Base-by-base conservation (phyloP, 805 yeast species). In the Barnettozyma siamensis region DNA sequence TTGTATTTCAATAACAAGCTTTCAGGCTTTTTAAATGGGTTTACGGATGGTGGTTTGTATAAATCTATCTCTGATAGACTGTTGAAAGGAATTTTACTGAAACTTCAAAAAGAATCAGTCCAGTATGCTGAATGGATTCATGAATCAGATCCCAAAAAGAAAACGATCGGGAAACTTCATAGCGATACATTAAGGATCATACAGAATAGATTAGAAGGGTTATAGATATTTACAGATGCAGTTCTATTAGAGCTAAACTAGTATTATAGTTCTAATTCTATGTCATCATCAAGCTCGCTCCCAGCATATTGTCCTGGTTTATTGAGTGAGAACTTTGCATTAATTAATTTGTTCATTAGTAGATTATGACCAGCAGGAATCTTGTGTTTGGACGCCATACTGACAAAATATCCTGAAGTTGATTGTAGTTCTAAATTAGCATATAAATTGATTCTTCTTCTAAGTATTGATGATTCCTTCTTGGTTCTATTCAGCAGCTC, bases 11-110 rank as follows among this genome's bases (percentile, higher is more conserved):
- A 51, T 37, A 48, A 50, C 35, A 43, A 51, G 31, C 16, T 54
- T 15, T 46, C 37, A n/a, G 57, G 54, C 0, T 38, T 53, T 23
- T 32, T 59, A 2, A 47, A 47, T 37, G 87, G 87, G 0, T 45
- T 60, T 7, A 59, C 66, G 4, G 80, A 75, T 42, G 80, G 83
- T 1, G 44, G 55, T 0, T 55, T 43, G 18, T 74, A 69, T 49
- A 54, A 60, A 37, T 45, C 43, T 20, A 57, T 60, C 18, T 59
- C 70, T 3, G 44, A 59, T 9, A 29, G 42, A 8, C 38, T 73
- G 17, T 43, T 70, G 16, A 38, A 42, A 10, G 58, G 57, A 26
- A 65, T 76, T 7, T 47, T 72, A 42, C 44, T 50, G 7, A 58
- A 64, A 37, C 54, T 48, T 17, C 39, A 55, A 15, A 43, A 43